These are phyloP conservation scores for Penicillium sp. DNA, from an alignment of 2,329 filamentous ascomycete genomes.

Conservation along the genomic window DNA sequence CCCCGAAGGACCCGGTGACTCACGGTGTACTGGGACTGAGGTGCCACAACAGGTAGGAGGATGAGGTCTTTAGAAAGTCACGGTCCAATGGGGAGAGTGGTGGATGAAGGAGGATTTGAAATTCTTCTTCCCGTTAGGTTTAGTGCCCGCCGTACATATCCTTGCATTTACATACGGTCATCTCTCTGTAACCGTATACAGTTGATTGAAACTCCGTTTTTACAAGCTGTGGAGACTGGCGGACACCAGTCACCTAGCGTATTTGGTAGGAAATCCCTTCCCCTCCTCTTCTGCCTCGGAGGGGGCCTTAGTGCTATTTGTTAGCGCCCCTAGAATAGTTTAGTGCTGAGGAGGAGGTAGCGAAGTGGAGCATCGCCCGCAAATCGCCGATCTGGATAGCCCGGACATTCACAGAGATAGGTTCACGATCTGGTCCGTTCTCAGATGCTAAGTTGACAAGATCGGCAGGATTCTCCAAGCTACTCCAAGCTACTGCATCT, in stretches of 20 bases:
- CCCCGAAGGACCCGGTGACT: conserved; percentile 4
- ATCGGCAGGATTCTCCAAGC: conserved; percentile 21
- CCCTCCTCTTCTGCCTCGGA: not conserved
- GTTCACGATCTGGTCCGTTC: conserved; percentile 33
- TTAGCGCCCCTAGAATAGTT: not conserved
- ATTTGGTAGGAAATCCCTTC: not conserved
- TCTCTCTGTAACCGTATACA: not conserved
- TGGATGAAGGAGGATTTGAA: not conserved
- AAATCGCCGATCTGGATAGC: conserved; percentile 31
- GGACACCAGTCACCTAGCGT: conserved; percentile 2
- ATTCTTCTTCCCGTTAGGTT: not conserved
- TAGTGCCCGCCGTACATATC: not conserved
- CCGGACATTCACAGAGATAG: conserved; percentile 16
- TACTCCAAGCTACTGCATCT: conserved; percentile 6
- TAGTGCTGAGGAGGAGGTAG: conserved; percentile 1
- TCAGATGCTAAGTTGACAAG: conserved; percentile 21
- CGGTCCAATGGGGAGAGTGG: conserved; percentile 12
- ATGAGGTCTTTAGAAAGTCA: conserved; percentile 9
- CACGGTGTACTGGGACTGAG: conserved; percentile 9
- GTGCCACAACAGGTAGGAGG: conserved; percentile 17
- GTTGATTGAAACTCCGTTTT: conserved; percentile 1
- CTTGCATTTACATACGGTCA: conserved; percentile 3
- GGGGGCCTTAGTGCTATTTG: not conserved
- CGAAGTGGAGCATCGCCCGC: conserved; percentile 27
- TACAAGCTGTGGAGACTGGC: conserved; percentile 21